Conservation (phyloP, 2,329 filamentous ascomycete genomes). For the Anthostomella pinea region DNA sequence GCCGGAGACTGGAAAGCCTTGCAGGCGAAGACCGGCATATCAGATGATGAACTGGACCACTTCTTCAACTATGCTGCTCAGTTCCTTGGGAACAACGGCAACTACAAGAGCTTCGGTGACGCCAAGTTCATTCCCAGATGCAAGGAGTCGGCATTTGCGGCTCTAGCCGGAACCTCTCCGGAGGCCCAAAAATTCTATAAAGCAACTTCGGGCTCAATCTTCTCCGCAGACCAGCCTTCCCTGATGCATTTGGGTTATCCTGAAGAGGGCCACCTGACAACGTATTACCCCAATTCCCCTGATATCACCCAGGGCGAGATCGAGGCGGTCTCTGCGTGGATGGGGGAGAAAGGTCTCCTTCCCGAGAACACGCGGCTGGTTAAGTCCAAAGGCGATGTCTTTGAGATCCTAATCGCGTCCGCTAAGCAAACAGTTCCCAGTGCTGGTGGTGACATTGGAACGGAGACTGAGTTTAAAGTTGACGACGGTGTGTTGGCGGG, state of each 20-base stretch:
- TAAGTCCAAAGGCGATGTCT: slow-evolving; percentile 62
- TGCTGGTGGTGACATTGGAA: slow-evolving; percentile 66
- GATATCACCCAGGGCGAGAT: slow-evolving; percentile 75
- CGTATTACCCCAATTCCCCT: slow-evolving; percentile 76
- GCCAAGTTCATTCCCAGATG: slow-evolving; percentile 78
- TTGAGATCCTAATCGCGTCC: slow-evolving; percentile 74
- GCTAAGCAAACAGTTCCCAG: slow-evolving; percentile 57
- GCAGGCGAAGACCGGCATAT: slow-evolving; percentile 61
- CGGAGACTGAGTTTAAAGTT: slow-evolving; percentile 59
- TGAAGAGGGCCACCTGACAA: slow-evolving; percentile 73
- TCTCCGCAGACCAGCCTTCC: slow-evolving; percentile 60
- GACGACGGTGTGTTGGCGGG: slow-evolving; percentile 59
- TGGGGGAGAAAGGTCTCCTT: slow-evolving; percentile 68
- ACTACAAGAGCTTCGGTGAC: slow-evolving; percentile 86
- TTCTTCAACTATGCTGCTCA: slow-evolving; percentile 77
- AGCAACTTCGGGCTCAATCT: slow-evolving; percentile 69
- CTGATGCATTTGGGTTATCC: slow-evolving; percentile 75
- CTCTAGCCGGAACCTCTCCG: slow-evolving; percentile 58
- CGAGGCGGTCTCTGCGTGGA: slow-evolving; percentile 66
- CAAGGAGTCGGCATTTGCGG: slow-evolving; percentile 59
- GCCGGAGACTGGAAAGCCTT: slow-evolving; percentile 70
- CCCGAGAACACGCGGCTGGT: slow-evolving; percentile 74
- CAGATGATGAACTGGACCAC: slow-evolving; percentile 59
- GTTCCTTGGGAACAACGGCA: slow-evolving; percentile 77
- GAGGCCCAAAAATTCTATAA: slow-evolving; percentile 64